Percentiles rank a stretch among this genome's conserved stretches.
Conservation (phyloP, 163 green algal species). For the Trebouxia gelatinosa region DNA sequence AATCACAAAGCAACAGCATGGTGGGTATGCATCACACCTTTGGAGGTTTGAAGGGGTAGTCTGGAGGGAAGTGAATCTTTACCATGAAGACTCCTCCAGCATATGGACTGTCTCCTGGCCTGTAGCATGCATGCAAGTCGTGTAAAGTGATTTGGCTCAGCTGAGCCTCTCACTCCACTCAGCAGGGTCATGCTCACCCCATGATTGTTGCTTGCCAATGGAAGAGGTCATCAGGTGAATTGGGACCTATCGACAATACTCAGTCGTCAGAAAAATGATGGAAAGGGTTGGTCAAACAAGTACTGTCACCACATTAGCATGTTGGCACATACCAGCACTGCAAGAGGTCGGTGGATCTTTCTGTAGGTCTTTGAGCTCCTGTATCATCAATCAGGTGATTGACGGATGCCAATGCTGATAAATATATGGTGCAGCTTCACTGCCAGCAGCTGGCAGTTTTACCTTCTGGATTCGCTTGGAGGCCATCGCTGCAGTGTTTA, state of each 20-base stretch:
- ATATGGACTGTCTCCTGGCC: conserved; percentile 89
- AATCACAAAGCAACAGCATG: neutral
- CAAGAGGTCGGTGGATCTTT: conserved; percentile 90
- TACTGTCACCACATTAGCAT: no score
- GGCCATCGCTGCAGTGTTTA: no score
- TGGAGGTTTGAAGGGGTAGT: conserved; percentile 98
- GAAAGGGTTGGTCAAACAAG: no score
- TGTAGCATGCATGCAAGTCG: neutral
- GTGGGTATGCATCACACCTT: conserved; percentile 66
- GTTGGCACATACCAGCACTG: conserved; percentile 83
- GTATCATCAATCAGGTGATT: neutral
- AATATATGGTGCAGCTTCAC: neutral
- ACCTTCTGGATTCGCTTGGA: conserved; percentile 46
- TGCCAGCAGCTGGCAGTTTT: neutral
- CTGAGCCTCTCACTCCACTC: no score
- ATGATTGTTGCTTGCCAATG: conserved; percentile 98
- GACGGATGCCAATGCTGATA: neutral
- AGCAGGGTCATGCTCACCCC: no score
- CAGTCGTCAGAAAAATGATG: no score
- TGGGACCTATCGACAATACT: conserved; percentile 40
- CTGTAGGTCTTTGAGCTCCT: conserved; percentile 77
- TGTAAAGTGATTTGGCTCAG: no score
- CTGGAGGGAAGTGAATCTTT: conserved; percentile 92
- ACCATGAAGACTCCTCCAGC: conserved; percentile 93
- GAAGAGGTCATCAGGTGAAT: conserved; percentile 93